phyloP scores from a whole-genome alignment of 2,329 filamentous ascomycete species.

The Whalleya microplaca region DNA sequence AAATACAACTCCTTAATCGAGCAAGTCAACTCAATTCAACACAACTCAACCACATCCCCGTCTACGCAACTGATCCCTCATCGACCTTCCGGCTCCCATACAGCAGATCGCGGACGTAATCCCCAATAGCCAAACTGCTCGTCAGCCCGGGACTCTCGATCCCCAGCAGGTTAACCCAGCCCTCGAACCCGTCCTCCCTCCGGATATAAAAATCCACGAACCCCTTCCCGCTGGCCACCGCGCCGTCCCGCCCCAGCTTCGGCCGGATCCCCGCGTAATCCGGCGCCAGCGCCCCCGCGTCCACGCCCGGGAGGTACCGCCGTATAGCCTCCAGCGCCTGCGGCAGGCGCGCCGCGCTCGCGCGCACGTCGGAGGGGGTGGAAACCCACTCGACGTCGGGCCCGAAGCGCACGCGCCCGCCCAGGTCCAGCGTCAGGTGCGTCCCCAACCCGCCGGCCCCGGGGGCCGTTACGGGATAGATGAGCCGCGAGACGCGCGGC shows the following conservation, averaged over 20 bases:
- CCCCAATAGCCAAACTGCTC: conserved; percentile 81
- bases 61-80: conserved; percentile 4
- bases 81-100: conserved; percentile 41
- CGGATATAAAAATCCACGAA: conserved; percentile 86
- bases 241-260: conserved; percentile 68
- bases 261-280: conserved; percentile 94
- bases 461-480: conserved; percentile 86
- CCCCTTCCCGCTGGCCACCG: conserved; percentile 59
- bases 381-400: conserved; percentile 95
- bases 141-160: conserved; percentile 95
- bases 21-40: too few relatives aligned
- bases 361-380: conserved; percentile 68
- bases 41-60: too few relatives aligned
- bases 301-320: conserved; percentile 76
- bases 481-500: conserved; percentile 70
- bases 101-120: conserved; percentile 65
- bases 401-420: conserved; percentile 83
- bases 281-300: conserved; percentile 66
- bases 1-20: too few relatives aligned
- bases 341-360: conserved; percentile 64
- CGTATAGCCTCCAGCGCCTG: conserved; percentile 75
- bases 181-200: conserved; percentile 75
- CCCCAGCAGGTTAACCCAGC: conserved; percentile 87
- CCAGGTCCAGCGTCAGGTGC: conserved; percentile 89
- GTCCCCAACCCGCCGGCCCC: conserved; percentile 87